A percentile compares a stretch with the other conserved stretches of the same genome.
Evolutionary conservation across 768 basidiomycete genomes (phyloP).

Genomic region (Tubosaeta brunneosetosa): DNA sequence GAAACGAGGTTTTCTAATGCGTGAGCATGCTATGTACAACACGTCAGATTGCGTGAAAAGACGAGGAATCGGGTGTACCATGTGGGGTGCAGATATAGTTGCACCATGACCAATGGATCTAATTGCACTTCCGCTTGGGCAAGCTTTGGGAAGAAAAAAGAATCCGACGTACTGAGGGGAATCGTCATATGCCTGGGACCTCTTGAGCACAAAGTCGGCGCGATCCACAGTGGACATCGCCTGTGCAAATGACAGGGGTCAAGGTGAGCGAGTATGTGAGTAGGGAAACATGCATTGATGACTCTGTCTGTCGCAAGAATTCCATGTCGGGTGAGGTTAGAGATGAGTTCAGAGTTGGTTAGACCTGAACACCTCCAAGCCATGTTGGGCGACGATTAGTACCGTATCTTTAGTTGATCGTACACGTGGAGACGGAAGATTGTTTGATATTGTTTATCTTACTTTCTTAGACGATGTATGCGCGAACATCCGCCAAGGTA

Average conservation of each 20-base stretch:
- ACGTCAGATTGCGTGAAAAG: not conserved
- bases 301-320: conserved; percentile 58
- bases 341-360: conserved; percentile 68
- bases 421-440: too few species aligned
- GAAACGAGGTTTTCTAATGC: conserved; percentile 68
- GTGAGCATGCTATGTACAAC: conserved; percentile 19
- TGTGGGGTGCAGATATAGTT: conserved; percentile 96
- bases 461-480: conserved; percentile 20
- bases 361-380: conserved; percentile 76
- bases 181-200: conserved; percentile 64
- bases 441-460: conserved; percentile 15
- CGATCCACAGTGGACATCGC: conserved; percentile 71
- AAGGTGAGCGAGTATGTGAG: not conserved
- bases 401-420: too few species aligned
- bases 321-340: conserved; percentile 52
- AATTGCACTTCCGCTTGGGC: conserved; percentile 1
- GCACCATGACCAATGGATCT: conserved; percentile 79
- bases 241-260: conserved; percentile 29
- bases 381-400: conserved; percentile 39
- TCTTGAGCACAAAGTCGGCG: conserved; percentile 56
- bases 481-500: conserved; percentile 29
- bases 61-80: conserved; percentile 46
- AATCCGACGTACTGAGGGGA: conserved; percentile 58
- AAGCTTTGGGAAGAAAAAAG: conserved; percentile 15
- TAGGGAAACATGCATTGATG: conserved; percentile 40